These are phyloP conservation scores for Trypanosoma avium DNA, from an alignment of 208 protist species.

Conservation along the genomic window DNA sequence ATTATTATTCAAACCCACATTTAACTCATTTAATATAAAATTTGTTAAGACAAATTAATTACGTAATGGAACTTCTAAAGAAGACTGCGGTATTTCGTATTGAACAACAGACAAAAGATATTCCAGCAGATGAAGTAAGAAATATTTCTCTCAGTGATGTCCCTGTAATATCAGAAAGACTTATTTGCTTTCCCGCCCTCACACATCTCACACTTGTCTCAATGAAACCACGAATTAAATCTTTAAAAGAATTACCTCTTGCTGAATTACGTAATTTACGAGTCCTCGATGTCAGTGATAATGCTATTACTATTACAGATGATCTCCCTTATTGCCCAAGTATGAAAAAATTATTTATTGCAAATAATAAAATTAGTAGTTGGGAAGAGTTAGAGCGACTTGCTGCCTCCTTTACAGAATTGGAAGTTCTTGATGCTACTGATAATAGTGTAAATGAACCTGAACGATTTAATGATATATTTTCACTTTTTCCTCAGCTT, in stretches of 20 bases:
- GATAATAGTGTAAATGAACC: slow-evolving; percentile 59
- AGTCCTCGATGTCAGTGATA: slow-evolving; percentile 86
- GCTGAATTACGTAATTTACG: slow-evolving; percentile 35
- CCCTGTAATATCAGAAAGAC: slow-evolving; percentile 46
- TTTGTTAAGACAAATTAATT: no score
- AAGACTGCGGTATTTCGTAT: slow-evolving; percentile 73
- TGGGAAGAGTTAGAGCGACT: slow-evolving; percentile 60
- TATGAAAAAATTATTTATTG: slow-evolving; percentile 52
- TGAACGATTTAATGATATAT: slow-evolving; percentile 42
- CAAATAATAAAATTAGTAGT: slow-evolving; percentile 63
- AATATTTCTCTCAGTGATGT: slow-evolving; percentile 67
- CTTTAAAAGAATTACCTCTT: slow-evolving; percentile 37
- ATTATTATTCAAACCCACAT: no score
- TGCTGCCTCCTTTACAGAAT: slow-evolving; percentile 45
- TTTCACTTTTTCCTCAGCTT: slow-evolving; percentile 57
- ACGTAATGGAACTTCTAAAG: slow-evolving; percentile 69
- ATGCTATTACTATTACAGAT: slow-evolving; percentile 46
- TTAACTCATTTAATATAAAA: no score
- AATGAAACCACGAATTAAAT: slow-evolving; percentile 57
- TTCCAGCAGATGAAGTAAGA: slow-evolving; percentile 45
- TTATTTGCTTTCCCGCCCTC: slow-evolving; percentile 46
- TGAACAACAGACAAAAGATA: slow-evolving; percentile 61
- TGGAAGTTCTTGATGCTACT: slow-evolving; percentile 65
- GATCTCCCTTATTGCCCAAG: slow-evolving; percentile 26
- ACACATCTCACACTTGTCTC: slow-evolving; percentile 61